These are phyloP conservation scores for Chlamydomonas reinhardtii DNA, from an alignment of 163 green algal species.

Conservation along the genomic window DNA sequence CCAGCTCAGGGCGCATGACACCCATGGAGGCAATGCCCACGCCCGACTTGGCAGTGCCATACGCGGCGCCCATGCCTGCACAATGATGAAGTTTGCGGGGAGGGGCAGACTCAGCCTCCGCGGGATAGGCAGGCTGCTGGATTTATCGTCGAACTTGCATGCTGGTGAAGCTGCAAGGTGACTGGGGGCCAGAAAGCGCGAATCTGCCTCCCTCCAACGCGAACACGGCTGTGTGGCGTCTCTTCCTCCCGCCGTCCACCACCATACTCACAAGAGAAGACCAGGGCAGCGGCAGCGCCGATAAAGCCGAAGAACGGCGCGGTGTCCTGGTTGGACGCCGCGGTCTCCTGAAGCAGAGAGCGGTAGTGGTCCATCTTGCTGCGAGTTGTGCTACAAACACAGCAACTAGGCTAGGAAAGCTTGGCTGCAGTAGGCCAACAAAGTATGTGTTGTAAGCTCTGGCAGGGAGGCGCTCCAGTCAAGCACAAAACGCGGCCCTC, in stretches of 20 bases:
- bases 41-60: slow-evolving; percentile 98
- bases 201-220: not conserved
- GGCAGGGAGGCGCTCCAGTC: no score
- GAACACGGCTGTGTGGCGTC: not conserved
- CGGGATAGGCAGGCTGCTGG: not conserved
- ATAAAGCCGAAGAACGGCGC: slow-evolving; percentile 99
- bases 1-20: slow-evolving; percentile 98
- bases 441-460: no score
- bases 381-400: not conserved
- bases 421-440: no score
- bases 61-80: slow-evolving; percentile 96
- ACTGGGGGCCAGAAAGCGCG: no score
- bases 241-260: slow-evolving; percentile 78
- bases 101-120: not conserved
- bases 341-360: slow-evolving; percentile 4
- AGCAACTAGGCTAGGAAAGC: not conserved
- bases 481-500: no score
- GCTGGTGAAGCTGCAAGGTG: not conserved
- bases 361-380: slow-evolving; percentile 35
- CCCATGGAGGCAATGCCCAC: slow-evolving; percentile 99
- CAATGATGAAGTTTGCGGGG: not conserved
- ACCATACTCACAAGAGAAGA: slow-evolving; percentile 92
- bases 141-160: not conserved
- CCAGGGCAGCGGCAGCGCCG: slow-evolving; percentile 92
- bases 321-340: slow-evolving; percentile 48